Evolutionary conservation across 2,329 filamentous ascomycete genomes (phyloP), one percentile per base, ranked within the genome.

Genomic region (Fusarium gaditjirri): DNA sequence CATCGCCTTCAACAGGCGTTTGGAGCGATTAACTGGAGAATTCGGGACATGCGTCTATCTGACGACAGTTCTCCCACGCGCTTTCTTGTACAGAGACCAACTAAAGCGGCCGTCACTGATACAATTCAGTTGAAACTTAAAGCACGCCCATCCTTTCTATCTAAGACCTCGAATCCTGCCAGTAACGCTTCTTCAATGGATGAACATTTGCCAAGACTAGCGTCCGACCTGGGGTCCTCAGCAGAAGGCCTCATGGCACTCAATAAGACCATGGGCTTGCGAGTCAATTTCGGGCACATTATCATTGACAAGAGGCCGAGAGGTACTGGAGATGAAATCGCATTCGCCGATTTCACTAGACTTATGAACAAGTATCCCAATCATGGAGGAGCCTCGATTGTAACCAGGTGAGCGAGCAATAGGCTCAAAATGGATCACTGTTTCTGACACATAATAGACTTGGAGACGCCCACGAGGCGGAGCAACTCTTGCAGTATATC

Each of bases 271-370:
- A 63, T 83, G 36, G 75, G 66, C 25, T 79, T 83, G 76, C 72
- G 78, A 5, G 72, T 82, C 55, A 76, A 73, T 49, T 82, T 82
- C 68, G 81, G 81, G 4, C 73, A 71, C 17, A 41, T 83, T 3
- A 71, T 71, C 12, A 66, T 81, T 33, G 66, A 61, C 6, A 61
- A 70, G 27, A 78, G 76, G 50, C 80, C 77, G 50, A 80, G 71
- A 41, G 70, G 69, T 0, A 54, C 71, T 1, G 65, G 50, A 27
- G 72, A 76, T 29, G 61, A 75, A 16, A 70, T 80, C 41, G 64
- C 75, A 3, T 76, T 74, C 29, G 33, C 71, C 14, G 63, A 78
- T 6, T 80, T 81, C 35, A 46, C 61, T n/a, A 62, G 70, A 3
- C 68, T 79, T 52, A 66, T 80, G 50, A 67, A 67, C 11, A 44